Percentiles rank a stretch among this genome's conserved stretches.
Evolutionary conservation across 106 monocot genomes (phyloP).

Genomic region (Dendrobium huoshanense): DNA sequence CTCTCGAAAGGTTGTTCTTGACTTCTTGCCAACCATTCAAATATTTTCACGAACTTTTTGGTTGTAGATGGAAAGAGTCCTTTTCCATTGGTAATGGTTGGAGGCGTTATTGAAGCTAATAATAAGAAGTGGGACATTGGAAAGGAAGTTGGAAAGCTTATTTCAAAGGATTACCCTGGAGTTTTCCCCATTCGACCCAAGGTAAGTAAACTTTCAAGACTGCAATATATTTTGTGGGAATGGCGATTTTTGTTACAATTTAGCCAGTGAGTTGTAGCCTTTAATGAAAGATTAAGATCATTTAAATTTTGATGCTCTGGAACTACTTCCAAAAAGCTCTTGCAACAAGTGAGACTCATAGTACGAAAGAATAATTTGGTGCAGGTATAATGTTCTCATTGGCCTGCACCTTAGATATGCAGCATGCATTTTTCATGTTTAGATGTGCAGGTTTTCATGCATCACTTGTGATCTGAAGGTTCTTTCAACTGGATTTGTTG

Average conservation of each 20-base stretch:
- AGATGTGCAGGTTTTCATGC: not conserved
- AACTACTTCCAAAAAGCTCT: not conserved
- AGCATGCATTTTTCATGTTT: not conserved
- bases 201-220: constrained; percentile 20
- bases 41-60: constrained; percentile 1
- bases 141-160: constrained; percentile 64
- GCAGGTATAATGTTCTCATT: not conserved
- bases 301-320: not conserved
- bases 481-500: not conserved
- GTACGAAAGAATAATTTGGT: not conserved
- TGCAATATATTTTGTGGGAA: not conserved
- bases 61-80: constrained; percentile 70
- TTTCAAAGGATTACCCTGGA: constrained; percentile 64
- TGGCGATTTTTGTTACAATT: not conserved
- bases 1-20: not conserved
- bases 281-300: not conserved
- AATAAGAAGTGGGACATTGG: constrained; percentile 86
- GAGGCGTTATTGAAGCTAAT: constrained; percentile 92
- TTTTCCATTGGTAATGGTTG: constrained; percentile 96
- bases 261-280: not conserved
- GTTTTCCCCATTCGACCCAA: constrained; percentile 71
- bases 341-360: not conserved
- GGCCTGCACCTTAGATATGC: not conserved
- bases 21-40: not conserved
- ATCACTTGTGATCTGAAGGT: not conserved